Conservation (phyloP, 2,329 filamentous ascomycete species). For the Ampelomyces quisqualis region DNA sequence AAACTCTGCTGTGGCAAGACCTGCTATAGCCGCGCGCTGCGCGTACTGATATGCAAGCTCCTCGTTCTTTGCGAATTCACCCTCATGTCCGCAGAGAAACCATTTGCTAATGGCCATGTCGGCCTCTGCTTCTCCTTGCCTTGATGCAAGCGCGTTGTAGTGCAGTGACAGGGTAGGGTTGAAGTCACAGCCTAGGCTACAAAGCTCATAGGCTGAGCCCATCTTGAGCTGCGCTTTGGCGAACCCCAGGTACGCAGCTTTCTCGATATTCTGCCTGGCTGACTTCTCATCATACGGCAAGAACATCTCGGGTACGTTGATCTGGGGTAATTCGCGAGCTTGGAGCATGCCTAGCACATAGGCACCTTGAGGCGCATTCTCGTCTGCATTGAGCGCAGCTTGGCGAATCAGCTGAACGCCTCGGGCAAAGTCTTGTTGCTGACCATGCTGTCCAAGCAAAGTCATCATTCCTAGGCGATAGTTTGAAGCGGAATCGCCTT, state of each 20-base stretch:
- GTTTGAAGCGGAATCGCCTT: constrained; percentile 83
- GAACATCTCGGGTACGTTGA: constrained; percentile 71
- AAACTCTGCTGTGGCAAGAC: constrained; percentile 88
- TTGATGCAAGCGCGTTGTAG: constrained; percentile 90
- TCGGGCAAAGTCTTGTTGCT: constrained; percentile 73
- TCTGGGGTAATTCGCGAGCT: constrained; percentile 86
- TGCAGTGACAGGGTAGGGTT: constrained; percentile 89
- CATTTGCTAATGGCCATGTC: constrained; percentile 97
- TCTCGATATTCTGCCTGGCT: constrained; percentile 88
- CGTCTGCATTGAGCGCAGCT: constrained; percentile 84
- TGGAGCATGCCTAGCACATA: constrained; percentile 96
- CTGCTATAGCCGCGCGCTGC: constrained; percentile 76
- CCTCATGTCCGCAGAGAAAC: constrained; percentile 95
- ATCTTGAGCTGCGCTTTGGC: constrained; percentile 96
- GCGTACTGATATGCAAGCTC: constrained; percentile 90
- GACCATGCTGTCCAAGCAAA: constrained; percentile 87
- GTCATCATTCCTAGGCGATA: constrained; percentile 96
- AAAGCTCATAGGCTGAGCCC: constrained; percentile 93
- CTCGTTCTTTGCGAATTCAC: constrained; percentile 92
- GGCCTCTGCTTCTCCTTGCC: constrained; percentile 89
- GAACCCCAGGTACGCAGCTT: constrained; percentile 93
- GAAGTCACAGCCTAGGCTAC: constrained; percentile 91
- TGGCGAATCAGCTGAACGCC: constrained; percentile 81
- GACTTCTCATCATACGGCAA: constrained; percentile 70
- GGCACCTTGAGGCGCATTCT: constrained; percentile 94